phyloP scores from a whole-genome alignment of 768 basidiomycete species.

The Xerocomus spinulosus region DNA sequence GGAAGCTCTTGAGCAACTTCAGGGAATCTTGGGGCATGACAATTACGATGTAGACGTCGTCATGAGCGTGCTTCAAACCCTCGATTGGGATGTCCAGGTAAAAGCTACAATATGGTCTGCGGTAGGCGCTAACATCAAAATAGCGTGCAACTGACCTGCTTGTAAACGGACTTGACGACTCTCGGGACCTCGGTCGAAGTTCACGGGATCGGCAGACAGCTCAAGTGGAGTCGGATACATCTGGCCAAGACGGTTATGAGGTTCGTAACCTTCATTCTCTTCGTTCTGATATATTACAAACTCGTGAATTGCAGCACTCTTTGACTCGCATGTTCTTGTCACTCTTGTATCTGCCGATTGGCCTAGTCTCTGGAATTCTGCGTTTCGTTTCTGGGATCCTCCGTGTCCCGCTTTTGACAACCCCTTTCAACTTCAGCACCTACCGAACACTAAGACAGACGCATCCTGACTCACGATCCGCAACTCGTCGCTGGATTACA shows the following conservation, averaged over 20 bases:
- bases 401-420: constrained; percentile 61
- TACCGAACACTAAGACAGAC: constrained; percentile 38
- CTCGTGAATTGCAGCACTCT: constrained; percentile 1
- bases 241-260: constrained; percentile 2
- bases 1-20: constrained; percentile 14
- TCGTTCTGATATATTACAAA: not conserved
- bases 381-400: constrained; percentile 64
- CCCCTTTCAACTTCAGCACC: constrained; percentile 45
- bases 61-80: not conserved
- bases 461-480: constrained; percentile 42
- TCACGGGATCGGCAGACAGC: not conserved
- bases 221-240: not conserved
- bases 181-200: not conserved
- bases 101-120: not conserved
- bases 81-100: not conserved
- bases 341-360: constrained; percentile 55
- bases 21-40: constrained; percentile 1
- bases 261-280: not conserved
- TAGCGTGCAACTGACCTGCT: not conserved
- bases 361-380: constrained; percentile 54
- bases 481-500: constrained; percentile 71
- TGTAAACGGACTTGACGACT: not conserved
- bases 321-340: constrained; percentile 20
- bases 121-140: not conserved
- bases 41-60: not conserved